These are phyloP conservation scores for Heimioporus punctisporus DNA, from an alignment of 1,284 basidiomycete genomes.

Conservation along the genomic window DNA sequence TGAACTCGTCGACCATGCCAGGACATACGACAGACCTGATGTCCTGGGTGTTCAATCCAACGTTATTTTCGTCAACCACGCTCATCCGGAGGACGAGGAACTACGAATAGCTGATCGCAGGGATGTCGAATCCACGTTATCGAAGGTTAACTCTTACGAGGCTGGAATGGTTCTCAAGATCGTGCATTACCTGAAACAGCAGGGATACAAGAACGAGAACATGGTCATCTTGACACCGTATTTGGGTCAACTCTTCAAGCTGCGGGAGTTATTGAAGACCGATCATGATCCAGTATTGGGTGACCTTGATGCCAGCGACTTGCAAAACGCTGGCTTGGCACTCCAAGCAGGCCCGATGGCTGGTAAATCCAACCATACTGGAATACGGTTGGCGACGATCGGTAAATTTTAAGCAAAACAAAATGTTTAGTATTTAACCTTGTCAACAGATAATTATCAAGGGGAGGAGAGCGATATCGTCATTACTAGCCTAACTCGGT, in stretches of 20 bases:
- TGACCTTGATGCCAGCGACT: slow-evolving; percentile 61
- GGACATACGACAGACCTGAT: slow-evolving; percentile 48
- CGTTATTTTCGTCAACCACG: slow-evolving; percentile 61
- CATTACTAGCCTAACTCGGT: slow-evolving; percentile 59
- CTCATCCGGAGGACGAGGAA: slow-evolving; percentile 54
- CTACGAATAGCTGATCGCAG: slow-evolving; percentile 40
- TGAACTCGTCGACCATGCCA: slow-evolving; percentile 55
- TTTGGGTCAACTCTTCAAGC: slow-evolving; percentile 59
- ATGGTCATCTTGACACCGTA: slow-evolving; percentile 70
- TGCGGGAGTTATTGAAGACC: slow-evolving; percentile 44
- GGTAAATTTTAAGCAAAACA: slow-evolving; percentile 37
- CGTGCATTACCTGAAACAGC: slow-evolving; percentile 62
- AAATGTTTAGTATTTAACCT: neutral
- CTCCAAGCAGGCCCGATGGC: slow-evolving; percentile 30
- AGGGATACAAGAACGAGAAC: slow-evolving; percentile 61
- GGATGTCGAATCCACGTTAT: slow-evolving; percentile 50
- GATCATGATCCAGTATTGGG: slow-evolving; percentile 61
- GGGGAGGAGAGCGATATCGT: slow-evolving; percentile 73
- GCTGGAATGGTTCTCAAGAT: slow-evolving; percentile 65
- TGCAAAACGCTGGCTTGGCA: slow-evolving; percentile 55
- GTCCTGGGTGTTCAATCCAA: slow-evolving; percentile 57
- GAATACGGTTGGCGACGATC: slow-evolving; percentile 60
- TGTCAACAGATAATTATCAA: slow-evolving; percentile 59
- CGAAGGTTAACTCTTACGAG: slow-evolving; percentile 63
- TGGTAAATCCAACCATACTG: slow-evolving; percentile 36